These are phyloP conservation scores for Trichoderma asperelloides DNA, from an alignment of 495 filamentous ascomycete genomes.

Conservation along the genomic window DNA sequence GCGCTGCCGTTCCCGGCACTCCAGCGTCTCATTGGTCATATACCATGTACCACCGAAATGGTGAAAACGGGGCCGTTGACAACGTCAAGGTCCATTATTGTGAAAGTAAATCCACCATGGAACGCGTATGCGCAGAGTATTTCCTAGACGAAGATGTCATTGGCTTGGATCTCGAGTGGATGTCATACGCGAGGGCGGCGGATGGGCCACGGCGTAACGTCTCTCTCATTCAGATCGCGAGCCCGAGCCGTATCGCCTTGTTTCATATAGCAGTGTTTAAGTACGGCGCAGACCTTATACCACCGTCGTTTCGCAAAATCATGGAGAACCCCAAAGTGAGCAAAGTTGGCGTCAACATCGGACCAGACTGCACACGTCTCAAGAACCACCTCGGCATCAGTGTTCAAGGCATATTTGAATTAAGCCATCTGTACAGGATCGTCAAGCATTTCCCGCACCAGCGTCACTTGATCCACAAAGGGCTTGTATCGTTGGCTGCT, in stretches of 20 bases:
- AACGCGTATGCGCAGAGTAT: constrained; percentile 52
- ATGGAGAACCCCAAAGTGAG: constrained; percentile 60
- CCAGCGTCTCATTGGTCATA: constrained; percentile 58
- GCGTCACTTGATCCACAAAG: constrained; percentile 52
- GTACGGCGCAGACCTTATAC: constrained; percentile 46
- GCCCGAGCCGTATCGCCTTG: constrained; percentile 65
- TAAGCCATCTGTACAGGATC: constrained; percentile 71
- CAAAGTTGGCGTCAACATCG: constrained; percentile 72
- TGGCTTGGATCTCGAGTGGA: constrained; percentile 87
- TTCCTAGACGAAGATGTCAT: constrained; percentile 63
- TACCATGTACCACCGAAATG: constrained; percentile 46
- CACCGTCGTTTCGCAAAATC: constrained; percentile 58
- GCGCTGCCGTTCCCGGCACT: constrained; percentile 27
- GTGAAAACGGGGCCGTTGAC: constrained; percentile 23
- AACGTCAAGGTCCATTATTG: constrained; percentile 69
- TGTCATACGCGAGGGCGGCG: constrained; percentile 33
- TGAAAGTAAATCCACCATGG: constrained; percentile 51
- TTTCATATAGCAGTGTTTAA: constrained; percentile 66
- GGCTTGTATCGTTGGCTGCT: constrained; percentile 52
- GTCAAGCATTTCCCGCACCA: constrained; percentile 49
- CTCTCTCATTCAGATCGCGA: constrained; percentile 73
- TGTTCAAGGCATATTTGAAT: constrained; percentile 60
- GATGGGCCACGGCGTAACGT: constrained; percentile 54
- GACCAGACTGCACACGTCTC: constrained; percentile 64
- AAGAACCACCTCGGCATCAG: constrained; percentile 55